These are phyloP conservation scores for Aureoboletus auriporus DNA, from an alignment of 768 basidiomycete species.

Conservation along the genomic window DNA sequence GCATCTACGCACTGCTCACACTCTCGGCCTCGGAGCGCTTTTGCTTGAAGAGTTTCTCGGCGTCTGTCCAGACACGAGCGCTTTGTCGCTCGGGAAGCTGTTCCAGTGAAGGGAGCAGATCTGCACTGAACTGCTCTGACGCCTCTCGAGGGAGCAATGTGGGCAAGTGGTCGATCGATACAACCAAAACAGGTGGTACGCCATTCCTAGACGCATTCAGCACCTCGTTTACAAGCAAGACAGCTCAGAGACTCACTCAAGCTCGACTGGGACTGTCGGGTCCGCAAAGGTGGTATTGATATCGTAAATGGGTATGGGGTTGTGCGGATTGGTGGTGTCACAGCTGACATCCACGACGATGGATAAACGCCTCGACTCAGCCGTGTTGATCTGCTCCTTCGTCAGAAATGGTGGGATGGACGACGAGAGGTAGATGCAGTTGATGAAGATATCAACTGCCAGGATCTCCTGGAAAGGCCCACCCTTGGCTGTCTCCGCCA, in stretches of 20 bases:
- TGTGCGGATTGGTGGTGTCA: conserved; percentile 98
- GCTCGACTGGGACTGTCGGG: conserved; percentile 84
- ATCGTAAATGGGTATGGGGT: conserved; percentile 92
- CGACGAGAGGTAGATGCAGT: conserved; percentile 96
- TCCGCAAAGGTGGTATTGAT: conserved; percentile 92
- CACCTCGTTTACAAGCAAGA: neutral
- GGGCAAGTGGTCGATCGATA: conserved; percentile 96
- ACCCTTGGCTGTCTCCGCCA: conserved; percentile 94
- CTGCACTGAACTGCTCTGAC: conserved; percentile 91
- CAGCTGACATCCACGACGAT: conserved; percentile 97
- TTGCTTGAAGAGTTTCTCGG: conserved; percentile 76
- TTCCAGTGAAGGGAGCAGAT: conserved; percentile 81
- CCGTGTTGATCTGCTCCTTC: conserved; percentile 68
- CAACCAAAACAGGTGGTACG: conserved; percentile 72
- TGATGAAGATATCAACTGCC: conserved; percentile 96
- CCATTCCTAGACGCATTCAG: conserved; percentile 40
- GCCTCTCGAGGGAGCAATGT: conserved; percentile 94
- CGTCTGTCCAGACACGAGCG: conserved; percentile 83
- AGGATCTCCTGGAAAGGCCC: conserved; percentile 95
- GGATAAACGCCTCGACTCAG: conserved; percentile 59
- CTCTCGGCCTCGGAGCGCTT: conserved; percentile 52
- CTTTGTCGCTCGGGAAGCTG: conserved; percentile 63
- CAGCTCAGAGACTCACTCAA: conserved; percentile 52
- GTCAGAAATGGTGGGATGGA: conserved; percentile 83
- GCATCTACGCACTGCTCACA: neutral